Evolutionary conservation across 768 basidiomycete species (phyloP).

Genomic region (Naganishia onofrii): DNA sequence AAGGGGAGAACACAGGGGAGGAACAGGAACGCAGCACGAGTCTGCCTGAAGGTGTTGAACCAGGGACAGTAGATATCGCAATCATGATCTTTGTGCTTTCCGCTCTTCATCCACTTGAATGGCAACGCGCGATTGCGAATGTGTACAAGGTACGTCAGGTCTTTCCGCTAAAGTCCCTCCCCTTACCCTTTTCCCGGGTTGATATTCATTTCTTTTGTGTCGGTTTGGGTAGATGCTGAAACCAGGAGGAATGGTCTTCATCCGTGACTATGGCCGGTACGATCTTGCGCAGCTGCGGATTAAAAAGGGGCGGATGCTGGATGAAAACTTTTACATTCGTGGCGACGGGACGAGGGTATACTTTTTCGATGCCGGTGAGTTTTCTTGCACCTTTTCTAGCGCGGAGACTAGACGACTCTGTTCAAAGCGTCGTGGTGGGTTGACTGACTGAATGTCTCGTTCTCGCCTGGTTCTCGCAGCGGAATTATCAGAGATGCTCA

Average conservation of each 20-base stretch:
- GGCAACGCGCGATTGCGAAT: conserved; percentile 77
- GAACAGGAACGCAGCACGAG: conserved; percentile 34
- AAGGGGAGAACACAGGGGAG: neutral
- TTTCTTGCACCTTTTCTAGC: neutral
- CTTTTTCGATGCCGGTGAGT: conserved; percentile 81
- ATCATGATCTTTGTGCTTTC: conserved; percentile 92
- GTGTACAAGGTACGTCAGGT: conserved; percentile 65
- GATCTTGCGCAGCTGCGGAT: conserved; percentile 94
- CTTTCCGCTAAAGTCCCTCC: no score
- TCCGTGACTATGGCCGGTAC: conserved; percentile 92
- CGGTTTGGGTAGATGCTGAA: conserved; percentile 78
- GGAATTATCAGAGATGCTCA: conserved; percentile 75
- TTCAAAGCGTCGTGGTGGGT: neutral
- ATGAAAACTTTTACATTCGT: conserved; percentile 91
- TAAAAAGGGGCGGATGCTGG: conserved; percentile 78
- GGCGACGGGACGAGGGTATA: conserved; percentile 97
- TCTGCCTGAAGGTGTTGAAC: conserved; percentile 65
- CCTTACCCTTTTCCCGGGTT: no score
- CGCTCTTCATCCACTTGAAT: conserved; percentile 89
- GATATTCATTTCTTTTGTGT: no score
- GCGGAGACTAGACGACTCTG: no score
- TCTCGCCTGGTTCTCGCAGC: conserved; percentile 54
- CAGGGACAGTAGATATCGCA: conserved; percentile 75
- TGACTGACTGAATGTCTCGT: neutral
- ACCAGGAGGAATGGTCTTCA: conserved; percentile 75